Evolutionary conservation across 1,284 basidiomycete genomes (phyloP).

Genomic region (Athelia sp.): DNA sequence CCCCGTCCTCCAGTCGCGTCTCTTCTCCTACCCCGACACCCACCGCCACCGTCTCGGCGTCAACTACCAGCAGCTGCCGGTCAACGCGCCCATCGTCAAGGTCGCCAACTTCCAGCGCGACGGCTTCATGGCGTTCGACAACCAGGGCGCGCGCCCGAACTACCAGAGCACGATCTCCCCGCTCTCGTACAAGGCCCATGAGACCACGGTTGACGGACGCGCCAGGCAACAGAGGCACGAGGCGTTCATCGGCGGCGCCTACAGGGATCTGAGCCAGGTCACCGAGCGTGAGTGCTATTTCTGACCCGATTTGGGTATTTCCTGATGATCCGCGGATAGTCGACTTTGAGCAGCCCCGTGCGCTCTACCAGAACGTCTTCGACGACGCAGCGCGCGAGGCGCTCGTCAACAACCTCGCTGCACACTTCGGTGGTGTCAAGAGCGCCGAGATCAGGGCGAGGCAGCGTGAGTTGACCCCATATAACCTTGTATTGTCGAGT

Average conservation of each 20-base stretch:
- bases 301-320: too few species aligned
- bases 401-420: conserved; percentile 75
- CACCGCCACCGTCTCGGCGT: conserved; percentile 83
- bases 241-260: conserved; percentile 69
- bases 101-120: conserved; percentile 87
- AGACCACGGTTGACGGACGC: conserved; percentile 33
- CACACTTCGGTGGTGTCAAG: conserved; percentile 67
- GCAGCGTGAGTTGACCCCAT: conserved; percentile 67
- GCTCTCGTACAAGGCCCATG: conserved; percentile 41
- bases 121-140: conserved; percentile 63
- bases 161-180: conserved; percentile 77
- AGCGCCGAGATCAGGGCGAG: conserved; percentile 59
- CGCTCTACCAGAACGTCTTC: conserved; percentile 77
- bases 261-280: conserved; percentile 71
- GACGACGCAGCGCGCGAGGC: conserved; percentile 62
- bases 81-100: conserved; percentile 75
- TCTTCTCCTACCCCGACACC: conserved; percentile 95
- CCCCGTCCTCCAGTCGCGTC: conserved; percentile 87
- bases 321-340: conserved; percentile 33
- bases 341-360: conserved; percentile 90
- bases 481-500: background rate
- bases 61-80: conserved; percentile 89
- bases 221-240: conserved; percentile 58
- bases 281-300: conserved; percentile 61
- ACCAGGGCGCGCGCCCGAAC: conserved; percentile 81